Evolutionary conservation across 2,329 filamentous ascomycete genomes (phyloP).

Genomic region (Daldinia eschscholtzii): DNA sequence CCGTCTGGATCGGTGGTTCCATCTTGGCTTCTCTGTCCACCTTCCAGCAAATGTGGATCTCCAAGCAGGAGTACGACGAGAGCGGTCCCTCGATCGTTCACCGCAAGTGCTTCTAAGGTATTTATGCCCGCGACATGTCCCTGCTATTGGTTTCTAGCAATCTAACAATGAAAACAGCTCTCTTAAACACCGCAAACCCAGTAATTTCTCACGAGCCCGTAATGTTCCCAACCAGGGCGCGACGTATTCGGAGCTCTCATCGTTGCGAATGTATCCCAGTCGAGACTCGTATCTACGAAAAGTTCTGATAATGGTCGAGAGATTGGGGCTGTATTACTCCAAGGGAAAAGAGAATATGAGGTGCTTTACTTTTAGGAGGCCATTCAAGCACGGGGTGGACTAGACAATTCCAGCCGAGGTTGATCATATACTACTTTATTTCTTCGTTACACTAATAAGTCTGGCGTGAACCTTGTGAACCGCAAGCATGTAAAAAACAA

Average conservation of each 20-base stretch:
- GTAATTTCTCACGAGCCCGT: slow-evolving; percentile 53
- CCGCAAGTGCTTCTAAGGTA: slow-evolving; percentile 99
- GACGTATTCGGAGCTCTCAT: slow-evolving; percentile 58
- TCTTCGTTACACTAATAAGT: slow-evolving; percentile 53
- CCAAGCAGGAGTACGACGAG: slow-evolving; percentile 99
- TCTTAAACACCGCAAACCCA: slow-evolving; percentile 41
- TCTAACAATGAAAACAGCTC: slow-evolving; percentile 34
- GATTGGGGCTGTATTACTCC: slow-evolving; percentile 61
- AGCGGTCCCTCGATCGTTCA: slow-evolving; percentile 98
- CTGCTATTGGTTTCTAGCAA: neutral
- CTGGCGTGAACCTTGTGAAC: slow-evolving; percentile 51
- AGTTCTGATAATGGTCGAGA: slow-evolving; percentile 68
- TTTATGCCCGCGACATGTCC: slow-evolving; percentile 42
- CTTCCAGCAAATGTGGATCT: slow-evolving; percentile 99
- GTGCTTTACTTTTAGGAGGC: slow-evolving; percentile 64
- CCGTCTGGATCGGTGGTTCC: slow-evolving; percentile 99
- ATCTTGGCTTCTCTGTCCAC: slow-evolving; percentile 99
- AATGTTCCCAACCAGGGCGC: slow-evolving; percentile 61
- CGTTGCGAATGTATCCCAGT: slow-evolving; percentile 63
- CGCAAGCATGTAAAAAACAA: slow-evolving; percentile 35
- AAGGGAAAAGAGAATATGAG: slow-evolving; percentile 60
- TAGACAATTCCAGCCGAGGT: slow-evolving; percentile 65
- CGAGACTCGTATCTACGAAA: slow-evolving; percentile 70
- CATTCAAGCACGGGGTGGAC: slow-evolving; percentile 63
- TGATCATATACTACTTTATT: slow-evolving; percentile 69